Conservation (phyloP, 805 yeast genomes). For the Saccharomyces mikatae region DNA sequence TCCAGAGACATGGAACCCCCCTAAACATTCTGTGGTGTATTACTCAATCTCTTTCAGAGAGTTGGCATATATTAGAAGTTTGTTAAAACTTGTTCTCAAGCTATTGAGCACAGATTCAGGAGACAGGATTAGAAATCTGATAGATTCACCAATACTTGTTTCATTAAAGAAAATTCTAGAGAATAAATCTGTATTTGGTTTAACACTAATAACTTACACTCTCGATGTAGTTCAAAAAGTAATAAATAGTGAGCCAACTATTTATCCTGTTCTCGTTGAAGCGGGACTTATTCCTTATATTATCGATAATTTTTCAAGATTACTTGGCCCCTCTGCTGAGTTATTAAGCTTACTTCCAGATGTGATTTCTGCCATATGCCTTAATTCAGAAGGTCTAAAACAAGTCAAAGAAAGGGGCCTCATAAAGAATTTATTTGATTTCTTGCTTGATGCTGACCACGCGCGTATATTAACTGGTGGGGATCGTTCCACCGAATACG, state of each 20-base stretch:
- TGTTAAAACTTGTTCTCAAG: slow-evolving; percentile 56
- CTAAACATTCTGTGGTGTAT: slow-evolving; percentile 41
- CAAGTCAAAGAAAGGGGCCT: slow-evolving; percentile 39
- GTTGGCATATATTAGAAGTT: slow-evolving; percentile 47
- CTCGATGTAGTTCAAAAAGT: slow-evolving; percentile 60
- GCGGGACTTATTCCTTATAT: slow-evolving; percentile 63
- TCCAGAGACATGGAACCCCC: slow-evolving; percentile 52
- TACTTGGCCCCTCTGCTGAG: slow-evolving; percentile 52
- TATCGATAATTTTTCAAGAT: slow-evolving; percentile 45
- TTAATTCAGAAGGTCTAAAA: slow-evolving; percentile 64
- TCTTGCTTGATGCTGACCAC: slow-evolving; percentile 41
- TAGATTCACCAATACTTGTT: slow-evolving; percentile 71
- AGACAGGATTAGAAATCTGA: slow-evolving; percentile 74
- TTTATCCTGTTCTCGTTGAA: slow-evolving; percentile 71
- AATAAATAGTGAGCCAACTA: slow-evolving; percentile 86
- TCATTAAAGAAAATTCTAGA: slow-evolving; percentile 51
- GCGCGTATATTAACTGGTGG: slow-evolving; percentile 48
- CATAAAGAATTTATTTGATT: slow-evolving; percentile 40
- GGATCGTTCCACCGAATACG: slow-evolving; percentile 50
- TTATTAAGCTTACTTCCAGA: slow-evolving; percentile 59
- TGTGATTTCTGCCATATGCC: slow-evolving; percentile 72
- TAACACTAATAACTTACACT: slow-evolving; percentile 49
- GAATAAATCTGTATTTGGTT: slow-evolving; percentile 58
- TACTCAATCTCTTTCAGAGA: slow-evolving; percentile 53
- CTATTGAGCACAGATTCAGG: slow-evolving; percentile 69